Evolutionary conservation across 768 basidiomycete species (phyloP).

Genomic region (Hydnum rufescens): DNA sequence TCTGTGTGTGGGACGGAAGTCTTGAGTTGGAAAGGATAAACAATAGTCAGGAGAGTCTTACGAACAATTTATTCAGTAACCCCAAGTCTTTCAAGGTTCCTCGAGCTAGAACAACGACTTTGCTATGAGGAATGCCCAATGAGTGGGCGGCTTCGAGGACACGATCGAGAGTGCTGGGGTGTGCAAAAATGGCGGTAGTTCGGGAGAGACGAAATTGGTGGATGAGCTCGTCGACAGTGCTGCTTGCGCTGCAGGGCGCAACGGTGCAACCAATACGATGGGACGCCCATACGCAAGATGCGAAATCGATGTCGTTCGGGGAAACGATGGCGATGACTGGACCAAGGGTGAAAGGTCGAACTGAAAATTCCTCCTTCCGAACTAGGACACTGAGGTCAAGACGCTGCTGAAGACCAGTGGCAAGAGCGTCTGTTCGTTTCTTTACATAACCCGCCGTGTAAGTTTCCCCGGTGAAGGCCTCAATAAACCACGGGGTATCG

Average conservation of each 20-base stretch:
- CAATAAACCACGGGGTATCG: not conserved
- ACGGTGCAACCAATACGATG: constrained; percentile 12
- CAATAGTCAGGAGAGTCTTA: not conserved
- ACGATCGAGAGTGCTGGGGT: constrained; percentile 8
- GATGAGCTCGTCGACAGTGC: not conserved
- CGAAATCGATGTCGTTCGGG: constrained; percentile 8
- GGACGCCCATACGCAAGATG: constrained; percentile 11
- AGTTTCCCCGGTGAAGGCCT: not conserved
- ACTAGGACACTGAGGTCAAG: not conserved
- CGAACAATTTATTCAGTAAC: constrained; percentile 24
- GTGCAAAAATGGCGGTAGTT: not conserved
- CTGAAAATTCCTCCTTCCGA: too few species aligned
- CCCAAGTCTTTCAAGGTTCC: constrained; percentile 33
- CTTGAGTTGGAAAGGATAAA: not conserved
- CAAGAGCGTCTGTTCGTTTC: not conserved
- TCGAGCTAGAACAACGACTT: constrained; percentile 24
- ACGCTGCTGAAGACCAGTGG: not conserved
- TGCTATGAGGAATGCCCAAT: constrained; percentile 9
- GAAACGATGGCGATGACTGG: not conserved
- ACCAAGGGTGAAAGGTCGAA: not conserved
- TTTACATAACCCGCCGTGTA: not conserved
- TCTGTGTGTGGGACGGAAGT: not conserved
- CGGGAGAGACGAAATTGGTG: constrained; percentile 1
- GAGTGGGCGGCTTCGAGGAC: constrained; percentile 10
- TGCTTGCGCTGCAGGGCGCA: not conserved